Conservation (phyloP, 495 filamentous ascomycete species). For the Penicillium bovifimosum region DNA sequence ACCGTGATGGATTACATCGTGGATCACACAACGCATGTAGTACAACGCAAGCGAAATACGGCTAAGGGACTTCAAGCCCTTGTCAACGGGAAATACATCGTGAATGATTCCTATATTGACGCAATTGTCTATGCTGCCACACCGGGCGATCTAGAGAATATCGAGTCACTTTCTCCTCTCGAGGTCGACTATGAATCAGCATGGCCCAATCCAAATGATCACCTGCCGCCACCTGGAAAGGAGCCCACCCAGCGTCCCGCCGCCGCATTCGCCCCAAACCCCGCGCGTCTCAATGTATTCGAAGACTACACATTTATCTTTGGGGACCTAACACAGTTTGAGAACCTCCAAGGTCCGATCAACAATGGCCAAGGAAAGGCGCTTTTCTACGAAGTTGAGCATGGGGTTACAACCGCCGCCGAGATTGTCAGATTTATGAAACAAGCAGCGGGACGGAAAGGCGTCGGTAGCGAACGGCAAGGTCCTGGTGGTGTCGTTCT, state of each 20-base stretch:
- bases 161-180: conserved; percentile 55
- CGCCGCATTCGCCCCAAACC: conserved; percentile 63
- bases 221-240: conserved; percentile 68
- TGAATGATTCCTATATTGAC: conserved; percentile 68
- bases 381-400: conserved; percentile 54
- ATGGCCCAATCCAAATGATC: conserved; percentile 70
- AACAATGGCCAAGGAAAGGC: conserved; percentile 80
- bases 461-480: conserved; percentile 53
- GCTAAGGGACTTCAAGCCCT: conserved; percentile 83
- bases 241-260: conserved; percentile 61
- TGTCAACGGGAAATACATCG: conserved; percentile 75
- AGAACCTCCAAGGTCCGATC: conserved; percentile 67
- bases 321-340: conserved; percentile 70
- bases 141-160: conserved; percentile 47
- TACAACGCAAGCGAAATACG: conserved; percentile 85
- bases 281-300: conserved; percentile 64
- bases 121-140: conserved; percentile 64
- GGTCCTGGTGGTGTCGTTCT: conserved; percentile 69
- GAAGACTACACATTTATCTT: conserved; percentile 88
- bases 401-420: conserved; percentile 63
- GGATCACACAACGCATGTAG: conserved; percentile 74
- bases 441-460: conserved; percentile 66
- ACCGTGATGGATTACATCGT: conserved; percentile 64
- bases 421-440: conserved; percentile 77
- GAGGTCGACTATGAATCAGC: conserved; percentile 76